Evolutionary conservation across 495 filamentous ascomycete genomes (phyloP).

Genomic region (Xylona heveae): DNA sequence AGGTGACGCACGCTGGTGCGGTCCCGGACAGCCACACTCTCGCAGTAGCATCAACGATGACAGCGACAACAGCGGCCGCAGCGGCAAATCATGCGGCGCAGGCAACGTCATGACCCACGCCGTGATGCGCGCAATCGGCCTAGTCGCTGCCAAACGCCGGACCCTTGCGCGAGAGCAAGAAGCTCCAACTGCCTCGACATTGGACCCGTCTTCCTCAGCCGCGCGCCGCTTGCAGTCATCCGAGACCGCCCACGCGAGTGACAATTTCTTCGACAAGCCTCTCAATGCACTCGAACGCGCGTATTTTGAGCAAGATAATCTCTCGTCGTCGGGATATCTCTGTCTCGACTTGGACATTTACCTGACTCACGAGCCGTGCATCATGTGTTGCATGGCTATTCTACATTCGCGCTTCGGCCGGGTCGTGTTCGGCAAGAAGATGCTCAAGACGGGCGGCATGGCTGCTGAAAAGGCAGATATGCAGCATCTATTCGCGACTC

Average conservation of each 20-base stretch:
- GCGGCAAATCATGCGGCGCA: constrained; percentile 16
- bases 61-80: constrained; percentile 10
- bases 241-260: not conserved
- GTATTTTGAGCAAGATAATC: constrained; percentile 17
- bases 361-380: constrained; percentile 80
- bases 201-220: no score
- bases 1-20: constrained; percentile 51
- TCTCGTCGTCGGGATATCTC: constrained; percentile 61
- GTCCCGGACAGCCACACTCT: constrained; percentile 15
- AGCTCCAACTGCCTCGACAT: not conserved
- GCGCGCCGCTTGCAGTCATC: no score
- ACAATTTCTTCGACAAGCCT: constrained; percentile 17
- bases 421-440: constrained; percentile 51
- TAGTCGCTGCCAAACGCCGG: constrained; percentile 50
- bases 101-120: constrained; percentile 69
- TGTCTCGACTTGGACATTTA: constrained; percentile 84
- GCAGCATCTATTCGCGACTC: no score
- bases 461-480: constrained; percentile 5
- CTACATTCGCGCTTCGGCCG: constrained; percentile 74
- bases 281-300: constrained; percentile 14
- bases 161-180: not conserved
- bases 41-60: no score
- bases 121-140: constrained; percentile 66
- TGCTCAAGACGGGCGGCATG: constrained; percentile 37
- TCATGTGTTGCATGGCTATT: constrained; percentile 92